Conservation (phyloP, 306 rosid species). For the Psophocarpus tetragonolobus region DNA sequence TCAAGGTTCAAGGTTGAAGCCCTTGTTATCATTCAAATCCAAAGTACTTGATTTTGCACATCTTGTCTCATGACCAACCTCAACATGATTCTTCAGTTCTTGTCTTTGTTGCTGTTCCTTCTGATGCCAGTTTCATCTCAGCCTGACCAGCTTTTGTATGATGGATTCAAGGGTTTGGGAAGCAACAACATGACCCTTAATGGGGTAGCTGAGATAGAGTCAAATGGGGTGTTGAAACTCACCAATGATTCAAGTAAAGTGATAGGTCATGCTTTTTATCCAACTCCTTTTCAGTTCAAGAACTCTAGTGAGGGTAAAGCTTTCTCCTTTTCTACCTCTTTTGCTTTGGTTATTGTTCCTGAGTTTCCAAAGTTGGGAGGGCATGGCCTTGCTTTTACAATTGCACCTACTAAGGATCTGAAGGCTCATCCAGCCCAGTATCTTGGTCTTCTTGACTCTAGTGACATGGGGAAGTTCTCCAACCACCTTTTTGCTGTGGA, state of each 20-base stretch:
- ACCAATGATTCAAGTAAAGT: conserved; percentile 61
- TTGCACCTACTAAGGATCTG: conserved; percentile 50
- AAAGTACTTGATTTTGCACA: neutral
- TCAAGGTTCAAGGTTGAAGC: too few species aligned
- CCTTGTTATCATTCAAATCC: neutral
- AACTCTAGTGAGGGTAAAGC: conserved; percentile 52
- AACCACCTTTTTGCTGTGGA: conserved; percentile 77
- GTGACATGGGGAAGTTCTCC: conserved; percentile 52
- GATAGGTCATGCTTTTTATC: conserved; percentile 58
- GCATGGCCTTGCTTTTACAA: conserved; percentile 78
- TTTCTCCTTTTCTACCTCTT: conserved; percentile 66
- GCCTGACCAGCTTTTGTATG: conserved; percentile 40
- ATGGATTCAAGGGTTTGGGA: conserved; percentile 54
- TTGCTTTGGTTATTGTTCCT: conserved; percentile 63
- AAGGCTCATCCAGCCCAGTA: conserved; percentile 69
- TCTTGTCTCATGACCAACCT: conserved; percentile 37
- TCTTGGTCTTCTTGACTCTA: conserved; percentile 64
- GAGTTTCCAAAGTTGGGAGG: conserved; percentile 74
- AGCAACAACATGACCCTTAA: conserved; percentile 51
- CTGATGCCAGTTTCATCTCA: conserved; percentile 44
- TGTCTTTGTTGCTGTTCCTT: conserved; percentile 33
- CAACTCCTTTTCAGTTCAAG: conserved; percentile 52
- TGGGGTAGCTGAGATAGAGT: conserved; percentile 53
- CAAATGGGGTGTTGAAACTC: conserved; percentile 52
- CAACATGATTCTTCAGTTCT: conserved; percentile 29